A percentile compares a stretch with the other conserved stretches of the same genome.
phyloP scores from a whole-genome alignment of 2,329 filamentous ascomycete genomes.

The Pseudogymnoascus sp. region DNA sequence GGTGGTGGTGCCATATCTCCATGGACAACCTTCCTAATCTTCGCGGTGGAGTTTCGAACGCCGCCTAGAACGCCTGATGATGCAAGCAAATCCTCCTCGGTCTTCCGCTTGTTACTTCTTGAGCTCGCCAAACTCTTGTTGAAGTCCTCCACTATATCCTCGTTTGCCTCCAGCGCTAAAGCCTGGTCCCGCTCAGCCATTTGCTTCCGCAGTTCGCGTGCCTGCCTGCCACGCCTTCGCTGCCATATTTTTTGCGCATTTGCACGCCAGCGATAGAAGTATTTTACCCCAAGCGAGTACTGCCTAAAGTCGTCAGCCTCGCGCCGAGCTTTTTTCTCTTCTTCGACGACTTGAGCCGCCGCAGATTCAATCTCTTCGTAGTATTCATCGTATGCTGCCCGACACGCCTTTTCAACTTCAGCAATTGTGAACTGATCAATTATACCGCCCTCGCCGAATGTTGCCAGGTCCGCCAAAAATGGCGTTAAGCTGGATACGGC shows the following conservation, averaged over 20 bases:
- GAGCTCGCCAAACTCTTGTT: constrained; percentile 10
- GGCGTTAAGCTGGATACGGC: not conserved
- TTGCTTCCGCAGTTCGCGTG: constrained; percentile 22
- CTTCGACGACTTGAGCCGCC: constrained; percentile 16
- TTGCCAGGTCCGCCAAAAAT: not conserved
- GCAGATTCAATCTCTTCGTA: constrained; percentile 19
- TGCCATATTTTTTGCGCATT: constrained; percentile 20
- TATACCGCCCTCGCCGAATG: constrained; percentile 25
- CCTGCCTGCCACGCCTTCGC: constrained; percentile 24
- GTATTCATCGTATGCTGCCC: not conserved
- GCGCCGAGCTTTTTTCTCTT: constrained; percentile 18
- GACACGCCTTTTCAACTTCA: constrained; percentile 16
- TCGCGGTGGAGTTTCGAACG: constrained; percentile 18
- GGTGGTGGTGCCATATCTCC: constrained; percentile 10
- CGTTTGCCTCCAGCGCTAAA: not conserved
- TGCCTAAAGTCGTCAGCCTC: constrained; percentile 19
- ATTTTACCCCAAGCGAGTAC: constrained; percentile 24
- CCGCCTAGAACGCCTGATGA: constrained; percentile 22
- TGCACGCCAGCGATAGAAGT: constrained; percentile 24
- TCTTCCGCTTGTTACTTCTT: constrained; percentile 14
- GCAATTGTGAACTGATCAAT: constrained; percentile 27
- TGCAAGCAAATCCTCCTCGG: constrained; percentile 23
- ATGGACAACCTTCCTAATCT: constrained; percentile 18
- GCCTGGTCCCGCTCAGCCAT: constrained; percentile 22
- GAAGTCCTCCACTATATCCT: constrained; percentile 27